Evolutionary conservation across 2,329 filamentous ascomycete species (phyloP).

Genomic region (Colletotrichum godetiae): DNA sequence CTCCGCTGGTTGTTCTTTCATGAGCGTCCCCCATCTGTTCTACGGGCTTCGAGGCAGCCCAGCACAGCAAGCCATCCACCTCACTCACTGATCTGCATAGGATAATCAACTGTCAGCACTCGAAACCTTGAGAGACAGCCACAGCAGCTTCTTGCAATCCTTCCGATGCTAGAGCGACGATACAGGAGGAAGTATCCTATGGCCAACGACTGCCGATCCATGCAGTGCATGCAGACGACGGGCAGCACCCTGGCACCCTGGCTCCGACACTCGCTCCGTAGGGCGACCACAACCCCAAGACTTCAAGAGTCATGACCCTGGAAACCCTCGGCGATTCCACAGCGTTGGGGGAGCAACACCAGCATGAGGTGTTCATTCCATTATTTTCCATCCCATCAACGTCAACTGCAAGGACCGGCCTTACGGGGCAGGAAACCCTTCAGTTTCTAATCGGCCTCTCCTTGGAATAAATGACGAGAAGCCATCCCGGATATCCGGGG

Average conservation of each 20-base stretch:
- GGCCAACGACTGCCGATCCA: slow-evolving; percentile 21
- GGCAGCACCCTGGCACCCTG: slow-evolving; percentile 13
- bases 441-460: neutral
- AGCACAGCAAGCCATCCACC: neutral
- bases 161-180: neutral
- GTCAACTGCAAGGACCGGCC: slow-evolving; percentile 4
- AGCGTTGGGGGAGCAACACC: slow-evolving; percentile 28
- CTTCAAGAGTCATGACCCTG: slow-evolving; percentile 23
- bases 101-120: slow-evolving; percentile 14
- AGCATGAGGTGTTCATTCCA: slow-evolving; percentile 31
- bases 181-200: neutral
- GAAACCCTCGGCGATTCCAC: slow-evolving; percentile 17
- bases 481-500: neutral
- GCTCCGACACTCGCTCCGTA: slow-evolving; percentile 12
- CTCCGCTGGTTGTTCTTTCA: too few relatives aligned
- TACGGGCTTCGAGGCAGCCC: neutral
- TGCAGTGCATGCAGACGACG: slow-evolving; percentile 25
- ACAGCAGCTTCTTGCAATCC: neutral
- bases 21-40: neutral
- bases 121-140: neutral
- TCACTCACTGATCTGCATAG: neutral
- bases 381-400: slow-evolving; percentile 26
- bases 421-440: slow-evolving; percentile 5
- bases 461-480: neutral
- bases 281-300: neutral